Conservation (phyloP, 2,329 filamentous ascomycete species). For the Aspergillus cejpii region DNA sequence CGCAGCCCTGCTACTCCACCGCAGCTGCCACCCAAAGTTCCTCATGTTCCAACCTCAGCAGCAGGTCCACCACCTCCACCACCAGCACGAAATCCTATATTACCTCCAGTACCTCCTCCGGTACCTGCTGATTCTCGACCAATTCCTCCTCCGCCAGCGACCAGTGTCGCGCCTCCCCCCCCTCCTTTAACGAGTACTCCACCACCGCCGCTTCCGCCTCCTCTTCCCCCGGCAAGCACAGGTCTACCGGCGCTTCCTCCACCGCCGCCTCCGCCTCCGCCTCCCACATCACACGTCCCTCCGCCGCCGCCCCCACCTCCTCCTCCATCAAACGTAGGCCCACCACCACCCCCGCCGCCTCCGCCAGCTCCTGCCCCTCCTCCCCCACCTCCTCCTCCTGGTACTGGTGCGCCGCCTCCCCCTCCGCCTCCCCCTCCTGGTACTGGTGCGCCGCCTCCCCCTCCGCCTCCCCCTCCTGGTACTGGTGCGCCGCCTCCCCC, state of each 20-base stretch:
- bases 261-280: conserved; percentile 29
- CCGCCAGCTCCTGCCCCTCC: conserved; percentile 26
- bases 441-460: conserved; percentile 35
- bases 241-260: conserved; percentile 48
- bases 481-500: conserved; percentile 41
- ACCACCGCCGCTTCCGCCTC: conserved; percentile 51
- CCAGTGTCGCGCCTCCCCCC: conserved; percentile 27
- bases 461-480: conserved; percentile 31
- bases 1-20: conserved; percentile 43
- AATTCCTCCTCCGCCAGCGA: conserved; percentile 25
- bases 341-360: conserved; percentile 25
- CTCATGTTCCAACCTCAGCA: conserved; percentile 29
- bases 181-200: conserved; percentile 45
- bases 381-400: conserved; percentile 21
- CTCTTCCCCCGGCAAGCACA: conserved; percentile 29
- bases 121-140: conserved; percentile 31
- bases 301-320: conserved; percentile 35
- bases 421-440: conserved; percentile 32
- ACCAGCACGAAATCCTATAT: conserved; percentile 32
- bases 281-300: conserved; percentile 20
- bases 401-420: conserved; percentile 37
- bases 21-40: conserved; percentile 45
- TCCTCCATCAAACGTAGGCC: conserved; percentile 34
- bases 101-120: conserved; percentile 42
- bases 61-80: conserved; percentile 54